Evolutionary conservation across 2,329 filamentous ascomycete genomes (phyloP), one percentile per base, ranked within the genome.

Genomic region (Malbranchea cinnamomea): DNA sequence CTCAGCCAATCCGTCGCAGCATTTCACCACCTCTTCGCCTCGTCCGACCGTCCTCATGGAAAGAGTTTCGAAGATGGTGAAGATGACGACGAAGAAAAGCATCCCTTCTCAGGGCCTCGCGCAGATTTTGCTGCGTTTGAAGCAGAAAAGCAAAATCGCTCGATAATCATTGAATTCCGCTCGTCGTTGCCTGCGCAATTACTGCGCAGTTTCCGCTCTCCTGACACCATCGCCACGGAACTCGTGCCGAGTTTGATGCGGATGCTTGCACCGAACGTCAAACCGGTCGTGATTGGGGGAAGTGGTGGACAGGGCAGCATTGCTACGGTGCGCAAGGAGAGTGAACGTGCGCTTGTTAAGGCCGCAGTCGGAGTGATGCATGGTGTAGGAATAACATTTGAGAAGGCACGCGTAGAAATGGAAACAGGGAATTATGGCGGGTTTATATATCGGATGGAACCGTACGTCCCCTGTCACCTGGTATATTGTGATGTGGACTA

Each of bases 381-480:
- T n/a, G 81, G 83, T 11, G 68, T 87, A 9, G 80, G 84, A 10
- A 71, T 95, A 10, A 67, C 69, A 2, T 78, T 95, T 49, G 79
- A 92, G 41, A 78, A 75, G 46, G 78, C 79, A 8, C 74, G 76
- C 43, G 70, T 95, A 24, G 84, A 92, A 46, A 65, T 65, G 8
- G 77, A 80, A 20, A 67, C 67, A 5, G 52, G 64, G 4, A 61
- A 59, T 12, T 63, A 64, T 33, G 68, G 71, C 19, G 74, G 69
- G 41, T 95, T 75, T 67, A 76, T 92, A 6, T 95, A 92, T 54
- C 74, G 89, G 31, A 85, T 98, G 81, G 87, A 95, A 47, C 89
- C 89, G 68, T 85, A 61, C 66, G 78, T 74, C 12, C 13, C 19
- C 14, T 33, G 23, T 21, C 16, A 29, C 21, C n/a, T 16, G n/a